A percentile compares a stretch with the other conserved stretches of the same genome.
These are phyloP conservation scores for Paramarasmius palmivorus DNA, from an alignment of 1,284 basidiomycete species.

Conservation along the genomic window DNA sequence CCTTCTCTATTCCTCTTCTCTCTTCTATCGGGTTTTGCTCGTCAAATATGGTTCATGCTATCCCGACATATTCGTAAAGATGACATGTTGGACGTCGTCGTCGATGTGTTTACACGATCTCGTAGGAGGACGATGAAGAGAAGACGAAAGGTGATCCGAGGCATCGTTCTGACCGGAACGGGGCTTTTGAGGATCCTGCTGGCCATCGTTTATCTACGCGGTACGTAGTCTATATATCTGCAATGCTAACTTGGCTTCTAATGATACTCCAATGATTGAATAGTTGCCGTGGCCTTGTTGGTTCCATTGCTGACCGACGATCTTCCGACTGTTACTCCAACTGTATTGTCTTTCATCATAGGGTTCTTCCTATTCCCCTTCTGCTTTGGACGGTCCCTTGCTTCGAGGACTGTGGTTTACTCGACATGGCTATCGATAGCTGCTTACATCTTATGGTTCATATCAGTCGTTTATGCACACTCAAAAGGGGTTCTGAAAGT, in stretches of 20 bases:
- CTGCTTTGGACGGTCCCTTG: slow-evolving; percentile 52
- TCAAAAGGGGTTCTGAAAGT: slow-evolving; percentile 40
- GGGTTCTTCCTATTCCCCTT: slow-evolving; percentile 48
- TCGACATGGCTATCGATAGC: slow-evolving; percentile 58
- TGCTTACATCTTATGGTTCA: slow-evolving; percentile 61
- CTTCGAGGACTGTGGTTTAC: slow-evolving; percentile 51
- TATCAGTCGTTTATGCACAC: slow-evolving; percentile 50
- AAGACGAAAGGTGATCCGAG: slow-evolving; percentile 40
- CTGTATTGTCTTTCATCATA: slow-evolving; percentile 35
- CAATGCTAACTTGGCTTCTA: not conserved
- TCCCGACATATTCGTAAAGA: slow-evolving; percentile 64
- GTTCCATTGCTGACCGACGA: slow-evolving; percentile 42
- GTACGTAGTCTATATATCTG: slow-evolving; percentile 38
- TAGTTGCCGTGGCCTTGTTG: slow-evolving; percentile 56
- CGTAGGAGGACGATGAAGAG: slow-evolving; percentile 48
- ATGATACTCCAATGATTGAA: slow-evolving; percentile 9
- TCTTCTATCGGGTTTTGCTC: slow-evolving; percentile 55
- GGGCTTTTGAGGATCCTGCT: slow-evolving; percentile 49
- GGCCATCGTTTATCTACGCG: slow-evolving; percentile 61
- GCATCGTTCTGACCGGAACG: slow-evolving; percentile 40
- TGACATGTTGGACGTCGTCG: slow-evolving; percentile 63
- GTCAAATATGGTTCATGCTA: slow-evolving; percentile 75
- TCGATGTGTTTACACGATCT: slow-evolving; percentile 56
- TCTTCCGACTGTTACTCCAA: slow-evolving; percentile 31
- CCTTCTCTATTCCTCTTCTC: slow-evolving; percentile 56